These are phyloP conservation scores for Apiosordaria backusii DNA, from an alignment of 495 filamentous ascomycete genomes.

Conservation along the genomic window DNA sequence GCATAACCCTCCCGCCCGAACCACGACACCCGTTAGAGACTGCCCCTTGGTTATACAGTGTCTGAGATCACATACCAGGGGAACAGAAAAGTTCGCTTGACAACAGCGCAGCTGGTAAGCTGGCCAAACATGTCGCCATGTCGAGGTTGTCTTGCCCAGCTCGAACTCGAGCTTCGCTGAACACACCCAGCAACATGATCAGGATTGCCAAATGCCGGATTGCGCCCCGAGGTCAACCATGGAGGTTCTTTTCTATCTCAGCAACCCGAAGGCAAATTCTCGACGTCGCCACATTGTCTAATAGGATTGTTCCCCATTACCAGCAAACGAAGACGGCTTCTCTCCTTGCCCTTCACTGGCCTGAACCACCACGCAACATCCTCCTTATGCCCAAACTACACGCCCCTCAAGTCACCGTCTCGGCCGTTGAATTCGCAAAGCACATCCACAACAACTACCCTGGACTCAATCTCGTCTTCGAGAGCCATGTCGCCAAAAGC, in stretches of 20 bases:
- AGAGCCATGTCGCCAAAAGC: conserved; percentile 66
- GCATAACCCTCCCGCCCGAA: too few species aligned
- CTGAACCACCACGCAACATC: conserved; percentile 79
- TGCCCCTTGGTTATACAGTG: too few species aligned
- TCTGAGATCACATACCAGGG: too few species aligned
- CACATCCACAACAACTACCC: conserved; percentile 80
- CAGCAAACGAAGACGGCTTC: conserved; percentile 45
- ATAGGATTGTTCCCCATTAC: conserved; percentile 52
- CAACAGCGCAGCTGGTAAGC: neutral
- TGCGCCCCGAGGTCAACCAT: conserved; percentile 1
- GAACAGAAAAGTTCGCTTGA: neutral
- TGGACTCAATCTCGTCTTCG: conserved; percentile 75
- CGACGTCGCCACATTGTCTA: conserved; percentile 49
- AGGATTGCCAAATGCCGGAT: neutral
- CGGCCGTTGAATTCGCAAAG: conserved; percentile 74
- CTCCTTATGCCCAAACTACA: conserved; percentile 84
- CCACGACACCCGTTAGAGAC: too few species aligned
- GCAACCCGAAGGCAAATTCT: conserved; percentile 42
- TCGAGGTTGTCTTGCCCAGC: conserved; percentile 21
- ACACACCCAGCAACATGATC: conserved; percentile 13
- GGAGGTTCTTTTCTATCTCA: conserved; percentile 47
- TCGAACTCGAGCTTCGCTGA: conserved; percentile 17
- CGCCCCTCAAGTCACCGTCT: conserved; percentile 64
- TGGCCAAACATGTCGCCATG: conserved; percentile 30
- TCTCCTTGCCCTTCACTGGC: conserved; percentile 84